Conservation (phyloP, 495 filamentous ascomycete species). For the Talaromyces wortmannii region DNA sequence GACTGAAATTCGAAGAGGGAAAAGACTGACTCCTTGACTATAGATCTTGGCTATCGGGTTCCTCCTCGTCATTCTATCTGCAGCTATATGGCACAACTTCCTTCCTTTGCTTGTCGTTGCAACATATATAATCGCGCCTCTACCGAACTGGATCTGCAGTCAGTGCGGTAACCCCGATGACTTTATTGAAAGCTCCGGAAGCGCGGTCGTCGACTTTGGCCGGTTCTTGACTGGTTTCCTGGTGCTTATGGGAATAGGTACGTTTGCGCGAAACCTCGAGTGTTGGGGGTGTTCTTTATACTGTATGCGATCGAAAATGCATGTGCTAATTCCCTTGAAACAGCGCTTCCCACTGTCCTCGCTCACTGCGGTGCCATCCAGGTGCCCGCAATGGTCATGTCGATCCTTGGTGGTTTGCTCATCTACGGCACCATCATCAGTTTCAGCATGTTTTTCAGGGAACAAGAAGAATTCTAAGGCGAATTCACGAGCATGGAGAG, state of each 20-base stretch:
- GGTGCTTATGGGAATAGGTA: constrained; percentile 98
- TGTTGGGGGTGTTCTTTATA: not conserved
- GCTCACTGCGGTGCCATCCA: constrained; percentile 77
- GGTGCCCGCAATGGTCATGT: constrained; percentile 90
- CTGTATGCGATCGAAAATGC: too few relatives aligned
- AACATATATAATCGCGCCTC: constrained; percentile 87
- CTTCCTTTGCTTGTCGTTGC: constrained; percentile 89
- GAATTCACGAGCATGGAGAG: not conserved
- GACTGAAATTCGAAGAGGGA: not conserved
- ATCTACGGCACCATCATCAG: constrained; percentile 98
- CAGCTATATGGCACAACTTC: constrained; percentile 89
- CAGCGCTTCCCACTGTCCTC: constrained; percentile 86
- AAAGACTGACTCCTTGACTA: constrained; percentile 8
- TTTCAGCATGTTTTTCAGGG: constrained; percentile 97
- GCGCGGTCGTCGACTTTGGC: constrained; percentile 80
- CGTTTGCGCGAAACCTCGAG: constrained; percentile 14
- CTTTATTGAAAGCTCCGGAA: constrained; percentile 82
- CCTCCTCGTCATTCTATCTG: constrained; percentile 97
- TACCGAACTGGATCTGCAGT: constrained; percentile 93
- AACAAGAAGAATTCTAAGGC: constrained; percentile 76
- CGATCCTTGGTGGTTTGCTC: constrained; percentile 79
- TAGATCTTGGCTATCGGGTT: constrained; percentile 96
- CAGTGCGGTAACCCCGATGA: constrained; percentile 91
- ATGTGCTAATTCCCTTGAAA: constrained; percentile 1
- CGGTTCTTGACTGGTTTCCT: constrained; percentile 92